Evolutionary conservation across 2,329 filamentous ascomycete species (phyloP).

Genomic region (Pseudocercospora fuligena): DNA sequence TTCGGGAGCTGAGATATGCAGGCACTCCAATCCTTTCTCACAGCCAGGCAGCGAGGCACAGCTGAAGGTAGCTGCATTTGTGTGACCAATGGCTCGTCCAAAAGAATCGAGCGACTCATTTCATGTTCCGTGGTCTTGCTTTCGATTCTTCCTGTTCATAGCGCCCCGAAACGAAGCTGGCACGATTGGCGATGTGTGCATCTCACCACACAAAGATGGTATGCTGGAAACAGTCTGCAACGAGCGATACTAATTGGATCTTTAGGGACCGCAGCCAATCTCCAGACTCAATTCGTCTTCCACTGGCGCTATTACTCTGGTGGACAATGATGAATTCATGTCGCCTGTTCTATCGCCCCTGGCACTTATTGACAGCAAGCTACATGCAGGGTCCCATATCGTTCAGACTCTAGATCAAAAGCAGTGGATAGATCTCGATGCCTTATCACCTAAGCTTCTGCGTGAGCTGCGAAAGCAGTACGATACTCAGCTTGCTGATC

Average conservation of each 20-base stretch:
- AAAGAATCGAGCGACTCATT: not conserved
- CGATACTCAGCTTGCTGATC: conserved; percentile 13
- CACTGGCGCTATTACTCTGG: conserved; percentile 13
- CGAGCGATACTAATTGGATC: not conserved
- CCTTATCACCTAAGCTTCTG: conserved; percentile 22
- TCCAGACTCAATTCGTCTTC: conserved; percentile 21
- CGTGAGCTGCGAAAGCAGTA: conserved; percentile 23
- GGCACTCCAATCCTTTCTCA: not conserved
- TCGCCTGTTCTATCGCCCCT: conserved; percentile 17
- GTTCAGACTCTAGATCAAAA: conserved; percentile 15
- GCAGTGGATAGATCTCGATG: conserved; percentile 26
- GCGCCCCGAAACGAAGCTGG: not conserved
- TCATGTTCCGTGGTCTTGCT: not conserved
- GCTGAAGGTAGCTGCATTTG: not conserved
- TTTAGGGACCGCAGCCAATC: conserved; percentile 2
- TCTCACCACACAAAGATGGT: conserved; percentile 1
- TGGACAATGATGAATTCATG: conserved; percentile 17
- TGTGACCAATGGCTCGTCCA: conserved; percentile 2
- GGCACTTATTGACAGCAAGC: not conserved
- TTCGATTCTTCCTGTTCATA: not conserved
- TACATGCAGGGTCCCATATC: conserved; percentile 1
- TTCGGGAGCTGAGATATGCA: not conserved
- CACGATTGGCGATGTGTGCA: not conserved
- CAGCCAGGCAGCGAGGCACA: conserved; percentile 6
- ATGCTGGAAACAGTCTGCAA: not conserved